Percentiles rank a stretch among this genome's conserved stretches.
Conservation (phyloP, 306 rosid genomes). For the cucumber (Cucumis sativus) region Cucumber_9930_V3 NC_026658.2:4210501-4211000, state of each 20-base stretch:
- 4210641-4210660: background rate
- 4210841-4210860: conserved; percentile 56
- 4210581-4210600: background rate
- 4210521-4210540: background rate
- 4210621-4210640: background rate
- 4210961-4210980: background rate
- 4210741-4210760: background rate
- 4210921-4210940: conserved; percentile 18
- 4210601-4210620: background rate
- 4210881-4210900: conserved; percentile 68
- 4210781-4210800: background rate
- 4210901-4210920: conserved; percentile 89
- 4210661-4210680: background rate
- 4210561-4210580: background rate
- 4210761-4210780: background rate
- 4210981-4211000: background rate
- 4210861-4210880: conserved; percentile 78
- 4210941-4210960: background rate
- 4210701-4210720: background rate
- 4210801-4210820: background rate
- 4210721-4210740: background rate
- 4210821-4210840: background rate
- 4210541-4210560: too few relatives aligned
- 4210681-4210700: background rate
- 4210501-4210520: background rate